Evolutionary conservation across 2,329 filamentous ascomycete species (phyloP), one percentile per base, ranked within the genome.

Genomic region (Verticillium albo-atrum): DNA sequence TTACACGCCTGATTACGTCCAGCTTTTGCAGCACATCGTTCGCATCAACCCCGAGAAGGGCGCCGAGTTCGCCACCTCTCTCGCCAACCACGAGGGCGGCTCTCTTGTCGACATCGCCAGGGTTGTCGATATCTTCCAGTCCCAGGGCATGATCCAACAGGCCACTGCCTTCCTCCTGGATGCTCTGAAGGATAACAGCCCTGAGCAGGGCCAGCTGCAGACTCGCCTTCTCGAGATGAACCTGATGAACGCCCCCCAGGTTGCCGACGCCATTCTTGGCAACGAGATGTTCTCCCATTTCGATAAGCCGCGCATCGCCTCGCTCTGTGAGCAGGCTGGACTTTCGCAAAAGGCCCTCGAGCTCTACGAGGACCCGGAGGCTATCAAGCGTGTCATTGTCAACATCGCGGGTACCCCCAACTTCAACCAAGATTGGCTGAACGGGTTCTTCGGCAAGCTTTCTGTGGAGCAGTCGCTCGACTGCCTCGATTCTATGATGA

Each of bases 271-370:
- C 34, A 99, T 99, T 66, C 85, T 99, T 47, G 91, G 94, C 65
- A 99, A 99, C 70, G 92, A 98, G 69, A 97, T 99, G 90, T 98
- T 99, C 77, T 92, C 92, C 0, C 87, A 99, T 77, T 99, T 97
- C 70, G 95, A 99, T 77, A 96, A 91, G 79, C 78, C 87, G 53
- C 89, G 92, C 64, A 91, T 99, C 74, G 91, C 94, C 26, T 85
- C 89, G 65, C 84, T 99, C 58, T 99, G 95, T 73, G 95, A 99
- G 78, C 90, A 96, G 72, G 93, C 93, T 57, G 92, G 93, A 57
- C 85, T 99, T 58, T 84, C 85, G 65, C 90, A 93, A 70, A 90
- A 90, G 76, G 95, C 95, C 25, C 76, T 99, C 63, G 96, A 99
- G 78, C 91, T 97, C 67, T 97, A 96, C 67, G 92, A 98, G 69